Evolutionary conservation across 176 grass and related monocot species (phyloP), one percentile per base, ranked within the genome.

Genomic region (Typha latifolia): DNA sequence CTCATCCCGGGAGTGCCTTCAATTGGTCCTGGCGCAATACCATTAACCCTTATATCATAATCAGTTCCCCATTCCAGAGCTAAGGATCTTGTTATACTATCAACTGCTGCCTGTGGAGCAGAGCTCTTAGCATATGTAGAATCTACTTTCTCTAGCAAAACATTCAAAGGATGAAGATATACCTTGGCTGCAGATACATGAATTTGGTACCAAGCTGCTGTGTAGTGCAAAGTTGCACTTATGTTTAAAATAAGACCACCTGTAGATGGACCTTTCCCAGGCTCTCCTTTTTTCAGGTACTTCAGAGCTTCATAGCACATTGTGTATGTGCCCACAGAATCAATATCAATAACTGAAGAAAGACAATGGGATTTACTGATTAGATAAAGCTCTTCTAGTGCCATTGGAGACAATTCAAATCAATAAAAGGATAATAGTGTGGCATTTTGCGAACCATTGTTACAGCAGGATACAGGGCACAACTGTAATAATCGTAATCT

Each of bases 51-150:
- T 37, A 97, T 92, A 49, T 89, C 69, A 51, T 97, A 97, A 78
- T 97, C 88, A 62, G 93, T 89, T 65, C 93, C 93, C 93, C 93
- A 97, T 82, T 97, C 93, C 27, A 97, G 69, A 64, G 93, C 88
- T 63, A 97, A 74, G 12, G 77, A 86, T 84, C 93, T 86, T 71
- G 88, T 97, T 20, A 97, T 80, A 82, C 93, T 92, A 72, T 97
- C 93, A 70, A 97, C 93, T 20, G 80, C 88, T 65, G 93, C 85
- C 93, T 97, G 72, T 16, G 20, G 14, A 22, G 18, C 5, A 59
- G 10, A 59, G 0, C 13, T 55, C 10, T 59, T 59, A 19, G n/a
- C 53, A 19, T 22, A 59, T 21, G 3, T 21, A 19, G 16, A 59
- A 59, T n/a, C 53, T 9, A 59, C 53, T 19, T 64, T 14, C 47